These are phyloP conservation scores for Uronychia setigera DNA, from an alignment of 73 alveolate species.

Conservation along the genomic window DNA sequence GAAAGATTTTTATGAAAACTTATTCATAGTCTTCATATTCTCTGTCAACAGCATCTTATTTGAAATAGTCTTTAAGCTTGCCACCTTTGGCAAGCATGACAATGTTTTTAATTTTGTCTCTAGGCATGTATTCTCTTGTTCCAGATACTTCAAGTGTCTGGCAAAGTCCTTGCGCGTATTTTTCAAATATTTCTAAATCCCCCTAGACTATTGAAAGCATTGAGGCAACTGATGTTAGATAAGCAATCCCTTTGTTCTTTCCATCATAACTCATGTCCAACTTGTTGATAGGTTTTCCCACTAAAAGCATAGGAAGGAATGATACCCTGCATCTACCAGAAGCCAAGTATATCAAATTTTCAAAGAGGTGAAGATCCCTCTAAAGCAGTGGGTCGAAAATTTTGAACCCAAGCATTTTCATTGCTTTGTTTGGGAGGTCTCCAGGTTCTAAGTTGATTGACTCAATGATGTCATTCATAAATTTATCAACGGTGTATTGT, in stretches of 20 bases:
- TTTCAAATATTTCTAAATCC: background rate
- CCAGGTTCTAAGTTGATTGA: too few species aligned
- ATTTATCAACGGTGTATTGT: background rate
- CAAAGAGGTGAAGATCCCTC: background rate
- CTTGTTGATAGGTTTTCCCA: too few species aligned
- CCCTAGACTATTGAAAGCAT: too few species aligned
- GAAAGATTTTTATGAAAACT: slow-evolving; percentile 8
- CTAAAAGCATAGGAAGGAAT: too few species aligned
- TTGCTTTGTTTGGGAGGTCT: too few species aligned
- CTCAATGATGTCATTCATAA: background rate
- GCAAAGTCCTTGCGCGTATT: slow-evolving; percentile 6
- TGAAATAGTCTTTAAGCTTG: background rate
- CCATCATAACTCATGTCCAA: too few species aligned
- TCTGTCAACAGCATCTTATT: background rate
- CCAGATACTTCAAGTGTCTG: slow-evolving; percentile 2
- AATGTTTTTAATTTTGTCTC: background rate
- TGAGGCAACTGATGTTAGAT: too few species aligned
- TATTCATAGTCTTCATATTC: background rate
- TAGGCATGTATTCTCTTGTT: background rate
- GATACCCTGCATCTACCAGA: background rate
- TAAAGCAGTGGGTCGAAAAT: too few species aligned
- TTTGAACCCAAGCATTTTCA: too few species aligned
- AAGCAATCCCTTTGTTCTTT: too few species aligned
- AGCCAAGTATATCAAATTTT: background rate
- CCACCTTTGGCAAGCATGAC: slow-evolving; percentile 4